A percentile compares a stretch with the other conserved stretches of the same genome.
phyloP scores from a whole-genome alignment of 495 filamentous ascomycete species.

The Penicillium paxilli region DNA sequence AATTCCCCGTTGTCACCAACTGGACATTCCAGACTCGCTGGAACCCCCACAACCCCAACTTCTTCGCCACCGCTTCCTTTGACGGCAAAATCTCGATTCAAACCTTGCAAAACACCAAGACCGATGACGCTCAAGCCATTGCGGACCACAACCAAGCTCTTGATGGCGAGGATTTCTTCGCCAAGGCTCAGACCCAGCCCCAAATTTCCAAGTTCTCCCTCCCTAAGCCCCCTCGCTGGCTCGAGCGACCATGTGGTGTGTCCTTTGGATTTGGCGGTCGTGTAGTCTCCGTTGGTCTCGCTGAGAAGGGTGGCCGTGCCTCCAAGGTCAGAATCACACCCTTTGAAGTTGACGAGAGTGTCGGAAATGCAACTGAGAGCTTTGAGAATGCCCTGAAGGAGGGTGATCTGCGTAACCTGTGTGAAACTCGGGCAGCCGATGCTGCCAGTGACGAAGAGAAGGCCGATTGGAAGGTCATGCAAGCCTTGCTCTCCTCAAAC shows the following conservation, averaged over 20 bases:
- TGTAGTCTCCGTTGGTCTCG: slow-evolving; percentile 72
- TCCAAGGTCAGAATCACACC: slow-evolving; percentile 81
- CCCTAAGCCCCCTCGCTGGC: slow-evolving; percentile 84
- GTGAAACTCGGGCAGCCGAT: slow-evolving; percentile 69
- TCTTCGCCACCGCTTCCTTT: slow-evolving; percentile 93
- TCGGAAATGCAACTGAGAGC: slow-evolving; percentile 78
- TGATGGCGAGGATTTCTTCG: slow-evolving; percentile 96
- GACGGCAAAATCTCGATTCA: slow-evolving; percentile 93
- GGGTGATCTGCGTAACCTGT: slow-evolving; percentile 76
- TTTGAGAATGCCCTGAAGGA: slow-evolving; percentile 82
- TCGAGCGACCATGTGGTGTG: slow-evolving; percentile 79
- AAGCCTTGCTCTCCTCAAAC: slow-evolving; percentile 80
- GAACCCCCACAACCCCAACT: slow-evolving; percentile 87
- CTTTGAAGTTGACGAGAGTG: slow-evolving; percentile 84
- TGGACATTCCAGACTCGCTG: slow-evolving; percentile 97
- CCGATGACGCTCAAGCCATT: slow-evolving; percentile 47
- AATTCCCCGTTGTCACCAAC: slow-evolving; percentile 96
- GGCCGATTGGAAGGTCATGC: slow-evolving; percentile 91
- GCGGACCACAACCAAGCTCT: slow-evolving; percentile 64
- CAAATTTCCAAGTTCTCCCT: slow-evolving; percentile 88
- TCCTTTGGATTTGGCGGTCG: slow-evolving; percentile 97
- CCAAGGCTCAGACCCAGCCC: slow-evolving; percentile 84
- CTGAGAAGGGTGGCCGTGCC: slow-evolving; percentile 58
- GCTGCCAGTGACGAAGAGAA: slow-evolving; percentile 87
- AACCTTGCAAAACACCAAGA: slow-evolving; percentile 83